phyloP scores from a whole-genome alignment of 2,329 filamentous ascomycete genomes.

The Aspergillus sp. region DNA sequence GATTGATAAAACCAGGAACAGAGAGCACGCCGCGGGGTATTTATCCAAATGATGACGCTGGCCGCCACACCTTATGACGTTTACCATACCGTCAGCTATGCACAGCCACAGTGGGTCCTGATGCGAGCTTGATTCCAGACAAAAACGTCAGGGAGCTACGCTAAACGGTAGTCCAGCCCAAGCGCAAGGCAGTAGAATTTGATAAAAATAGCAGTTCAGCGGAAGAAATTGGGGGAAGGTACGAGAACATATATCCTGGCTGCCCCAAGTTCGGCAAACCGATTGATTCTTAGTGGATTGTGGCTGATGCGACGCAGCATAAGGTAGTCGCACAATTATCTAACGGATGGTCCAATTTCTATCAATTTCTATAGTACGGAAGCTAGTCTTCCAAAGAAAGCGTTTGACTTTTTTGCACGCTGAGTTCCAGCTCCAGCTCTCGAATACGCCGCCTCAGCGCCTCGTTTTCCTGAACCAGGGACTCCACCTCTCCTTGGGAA shows the following conservation, averaged over 20 bases:
- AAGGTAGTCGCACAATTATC: neutral
- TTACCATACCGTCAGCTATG: conserved; percentile 1
- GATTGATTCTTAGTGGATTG: too few species aligned
- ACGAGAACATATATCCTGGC: neutral
- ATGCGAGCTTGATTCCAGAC: neutral
- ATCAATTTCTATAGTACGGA: neutral
- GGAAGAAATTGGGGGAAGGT: neutral
- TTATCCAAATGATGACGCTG: conserved; percentile 11
- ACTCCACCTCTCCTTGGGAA: conserved; percentile 43
- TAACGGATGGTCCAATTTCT: neutral
- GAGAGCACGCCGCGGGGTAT: conserved; percentile 12
- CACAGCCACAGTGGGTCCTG: conserved; percentile 28
- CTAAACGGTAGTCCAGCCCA: neutral
- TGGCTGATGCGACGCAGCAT: too few species aligned
- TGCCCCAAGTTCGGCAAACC: too few species aligned
- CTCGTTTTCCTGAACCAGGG: conserved; percentile 49
- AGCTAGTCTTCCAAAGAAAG: conserved; percentile 4
- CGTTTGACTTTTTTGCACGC: conserved; percentile 33
- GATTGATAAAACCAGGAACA: conserved; percentile 5
- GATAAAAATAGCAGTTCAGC: conserved; percentile 9
- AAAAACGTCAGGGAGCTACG: neutral
- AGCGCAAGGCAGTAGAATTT: conserved; percentile 14
- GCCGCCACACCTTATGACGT: conserved; percentile 14
- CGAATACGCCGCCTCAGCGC: conserved; percentile 44
- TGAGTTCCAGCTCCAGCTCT: conserved; percentile 47